Percentiles rank a stretch among this genome's conserved stretches.
These are phyloP conservation scores for Golovinomyces cichoracearum DNA, from an alignment of 2,329 filamentous ascomycete species.

Conservation along the genomic window DNA sequence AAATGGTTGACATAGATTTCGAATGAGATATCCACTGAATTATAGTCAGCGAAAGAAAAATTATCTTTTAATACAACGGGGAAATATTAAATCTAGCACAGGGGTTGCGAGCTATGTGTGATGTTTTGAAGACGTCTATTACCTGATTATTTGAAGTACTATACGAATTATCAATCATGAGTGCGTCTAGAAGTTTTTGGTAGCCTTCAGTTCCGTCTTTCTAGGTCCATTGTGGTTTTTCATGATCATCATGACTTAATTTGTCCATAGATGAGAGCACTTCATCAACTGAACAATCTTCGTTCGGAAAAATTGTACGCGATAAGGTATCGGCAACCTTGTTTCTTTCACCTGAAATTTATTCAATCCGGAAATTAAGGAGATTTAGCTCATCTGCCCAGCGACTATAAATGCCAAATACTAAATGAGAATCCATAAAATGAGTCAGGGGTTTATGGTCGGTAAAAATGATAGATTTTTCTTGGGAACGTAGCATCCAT, in stretches of 20 bases:
- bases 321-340: background rate
- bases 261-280: background rate
- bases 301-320: background rate
- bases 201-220: background rate
- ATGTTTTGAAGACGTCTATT: background rate
- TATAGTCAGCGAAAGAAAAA: background rate
- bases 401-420: conserved; percentile 1
- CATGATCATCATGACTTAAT: background rate
- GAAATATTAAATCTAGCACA: background rate
- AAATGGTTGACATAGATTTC: background rate
- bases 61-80: background rate
- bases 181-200: background rate
- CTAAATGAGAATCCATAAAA: background rate
- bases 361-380: background rate
- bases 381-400: background rate
- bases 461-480: background rate
- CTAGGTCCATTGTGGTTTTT: background rate
- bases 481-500: background rate
- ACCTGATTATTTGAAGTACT: background rate
- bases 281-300: background rate
- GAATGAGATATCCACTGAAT: background rate
- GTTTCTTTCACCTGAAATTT: background rate
- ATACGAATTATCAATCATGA: background rate
- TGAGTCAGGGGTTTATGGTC: background rate
- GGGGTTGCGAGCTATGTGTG: background rate